These are phyloP conservation scores for Penicillium paxilli DNA, from an alignment of 495 filamentous ascomycete genomes.

Conservation along the genomic window DNA sequence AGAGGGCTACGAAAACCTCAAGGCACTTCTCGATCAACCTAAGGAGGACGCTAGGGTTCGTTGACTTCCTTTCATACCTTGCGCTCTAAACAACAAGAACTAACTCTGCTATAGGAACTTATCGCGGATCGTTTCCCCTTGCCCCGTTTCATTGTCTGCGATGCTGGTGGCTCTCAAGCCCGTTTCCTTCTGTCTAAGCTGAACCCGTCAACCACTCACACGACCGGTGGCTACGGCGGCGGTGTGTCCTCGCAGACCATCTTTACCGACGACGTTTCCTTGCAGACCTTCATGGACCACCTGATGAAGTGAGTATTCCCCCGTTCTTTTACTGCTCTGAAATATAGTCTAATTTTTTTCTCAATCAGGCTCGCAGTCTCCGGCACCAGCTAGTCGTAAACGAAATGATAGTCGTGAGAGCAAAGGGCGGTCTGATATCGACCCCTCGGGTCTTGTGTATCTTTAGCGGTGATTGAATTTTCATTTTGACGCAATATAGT, in stretches of 20 bases:
- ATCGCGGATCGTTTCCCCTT: slow-evolving; percentile 97
- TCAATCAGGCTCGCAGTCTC: slow-evolving; percentile 60
- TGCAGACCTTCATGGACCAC: slow-evolving; percentile 99
- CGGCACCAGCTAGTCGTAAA: slow-evolving; percentile 55
- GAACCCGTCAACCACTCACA: slow-evolving; percentile 98
- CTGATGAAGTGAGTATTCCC: slow-evolving; percentile 84
- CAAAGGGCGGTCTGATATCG: slow-evolving; percentile 38
- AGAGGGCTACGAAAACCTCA: slow-evolving; percentile 98
- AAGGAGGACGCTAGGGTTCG: slow-evolving; percentile 95
- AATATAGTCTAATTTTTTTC: slow-evolving; percentile 34
- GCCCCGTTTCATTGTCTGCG: slow-evolving; percentile 97
- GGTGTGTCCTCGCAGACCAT: slow-evolving; percentile 95
- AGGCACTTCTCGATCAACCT: slow-evolving; percentile 82
- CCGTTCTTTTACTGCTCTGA: not conserved
- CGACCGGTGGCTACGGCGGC: slow-evolving; percentile 86
- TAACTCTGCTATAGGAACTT: slow-evolving; percentile 66
- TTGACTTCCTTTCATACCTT: slow-evolving; percentile 8
- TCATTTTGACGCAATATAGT: slow-evolving; percentile 36
- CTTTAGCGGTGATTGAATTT: slow-evolving; percentile 47
- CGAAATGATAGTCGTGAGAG: slow-evolving; percentile 34
- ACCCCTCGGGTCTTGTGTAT: slow-evolving; percentile 46
- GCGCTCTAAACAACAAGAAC: not conserved
- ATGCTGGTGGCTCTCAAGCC: slow-evolving; percentile 96
- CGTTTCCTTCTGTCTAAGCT: slow-evolving; percentile 97
- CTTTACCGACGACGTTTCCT: slow-evolving; percentile 97